Evolutionary conservation across 2,329 filamentous ascomycete species (phyloP).

Genomic region (Epichloe gansuensis): DNA sequence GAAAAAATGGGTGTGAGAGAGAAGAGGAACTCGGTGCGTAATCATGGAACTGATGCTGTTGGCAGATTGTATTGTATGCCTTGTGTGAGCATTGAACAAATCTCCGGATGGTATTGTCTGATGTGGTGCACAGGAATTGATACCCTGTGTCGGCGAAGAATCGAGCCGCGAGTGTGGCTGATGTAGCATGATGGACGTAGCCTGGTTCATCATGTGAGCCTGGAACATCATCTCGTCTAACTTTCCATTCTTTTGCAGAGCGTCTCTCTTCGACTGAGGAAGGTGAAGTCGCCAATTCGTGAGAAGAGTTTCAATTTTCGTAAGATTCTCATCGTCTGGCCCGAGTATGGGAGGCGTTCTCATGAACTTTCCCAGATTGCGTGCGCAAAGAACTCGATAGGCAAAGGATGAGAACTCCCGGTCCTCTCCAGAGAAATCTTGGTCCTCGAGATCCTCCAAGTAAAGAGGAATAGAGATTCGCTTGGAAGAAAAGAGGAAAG

Average conservation of each 20-base stretch:
- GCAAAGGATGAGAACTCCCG: constrained; percentile 71
- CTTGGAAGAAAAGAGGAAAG: constrained; percentile 23
- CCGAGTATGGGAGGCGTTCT: constrained; percentile 38
- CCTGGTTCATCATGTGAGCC: constrained; percentile 65
- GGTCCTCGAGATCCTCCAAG: constrained; percentile 64
- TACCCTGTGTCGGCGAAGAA: constrained; percentile 40
- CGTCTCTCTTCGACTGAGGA: constrained; percentile 57
- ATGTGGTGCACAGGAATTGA: constrained; percentile 57
- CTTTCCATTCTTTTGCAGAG: constrained; percentile 55
- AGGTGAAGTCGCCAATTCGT: constrained; percentile 73
- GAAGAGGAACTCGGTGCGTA: constrained; percentile 58
- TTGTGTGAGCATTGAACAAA: constrained; percentile 55
- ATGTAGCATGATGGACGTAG: constrained; percentile 62
- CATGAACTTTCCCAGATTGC: constrained; percentile 69
- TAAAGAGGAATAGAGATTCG: constrained; percentile 46
- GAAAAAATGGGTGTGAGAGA: constrained; percentile 73
- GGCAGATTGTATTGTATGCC: constrained; percentile 69
- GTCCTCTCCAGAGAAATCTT: constrained; percentile 59
- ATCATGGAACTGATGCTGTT: constrained; percentile 65
- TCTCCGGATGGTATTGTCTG: constrained; percentile 35
- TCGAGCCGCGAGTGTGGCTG: constrained; percentile 69
- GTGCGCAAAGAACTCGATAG: constrained; percentile 70
- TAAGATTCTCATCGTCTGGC: constrained; percentile 40
- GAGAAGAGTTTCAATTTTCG: constrained; percentile 38
- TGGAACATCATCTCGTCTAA: constrained; percentile 89